These are phyloP conservation scores for Musa beccarii DNA, from an alignment of 176 grass and related monocot species.

Conservation along the genomic window DNA sequence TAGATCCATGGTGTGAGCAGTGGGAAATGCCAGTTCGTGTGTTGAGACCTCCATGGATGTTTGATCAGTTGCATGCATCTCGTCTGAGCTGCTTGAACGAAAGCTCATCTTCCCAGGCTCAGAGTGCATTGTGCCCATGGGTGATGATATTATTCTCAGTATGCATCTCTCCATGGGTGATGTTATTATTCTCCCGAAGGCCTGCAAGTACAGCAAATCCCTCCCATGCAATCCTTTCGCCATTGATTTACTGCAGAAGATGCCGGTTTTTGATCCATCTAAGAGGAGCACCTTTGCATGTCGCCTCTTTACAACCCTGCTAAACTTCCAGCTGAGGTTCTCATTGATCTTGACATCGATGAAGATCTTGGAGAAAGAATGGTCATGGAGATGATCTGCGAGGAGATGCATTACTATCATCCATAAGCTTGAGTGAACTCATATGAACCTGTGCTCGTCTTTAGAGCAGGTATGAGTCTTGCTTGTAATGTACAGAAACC, in stretches of 20 bases:
- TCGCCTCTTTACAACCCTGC: constrained; percentile 26
- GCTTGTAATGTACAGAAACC: neutral
- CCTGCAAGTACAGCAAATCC: constrained; percentile 29
- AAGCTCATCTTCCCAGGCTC: constrained; percentile 32
- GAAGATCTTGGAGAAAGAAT: constrained; percentile 32
- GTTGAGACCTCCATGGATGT: constrained; percentile 33
- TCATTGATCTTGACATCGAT: constrained; percentile 30
- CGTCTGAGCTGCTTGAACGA: constrained; percentile 36
- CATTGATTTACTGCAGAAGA: constrained; percentile 33
- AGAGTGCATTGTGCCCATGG: constrained; percentile 25
- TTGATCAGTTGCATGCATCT: constrained; percentile 36
- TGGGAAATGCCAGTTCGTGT: too few relatives aligned
- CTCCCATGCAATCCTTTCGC: constrained; percentile 33
- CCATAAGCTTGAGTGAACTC: constrained; percentile 15
- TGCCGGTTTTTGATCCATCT: constrained; percentile 35
- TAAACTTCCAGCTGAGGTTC: constrained; percentile 25
- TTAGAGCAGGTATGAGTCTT: constrained; percentile 2
- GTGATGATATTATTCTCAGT: too few relatives aligned
- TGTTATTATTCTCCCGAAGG: constrained; percentile 24
- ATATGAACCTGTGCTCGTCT: constrained; percentile 18
- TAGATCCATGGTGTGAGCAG: constrained; percentile 21
- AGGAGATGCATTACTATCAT: constrained; percentile 32
- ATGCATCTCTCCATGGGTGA: constrained; percentile 26
- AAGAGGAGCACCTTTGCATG: constrained; percentile 32
- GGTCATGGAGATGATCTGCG: constrained; percentile 37